Base-by-base conservation (phyloP, 495 filamentous ascomycete species). In the Tuber umbilicatum region DNA sequence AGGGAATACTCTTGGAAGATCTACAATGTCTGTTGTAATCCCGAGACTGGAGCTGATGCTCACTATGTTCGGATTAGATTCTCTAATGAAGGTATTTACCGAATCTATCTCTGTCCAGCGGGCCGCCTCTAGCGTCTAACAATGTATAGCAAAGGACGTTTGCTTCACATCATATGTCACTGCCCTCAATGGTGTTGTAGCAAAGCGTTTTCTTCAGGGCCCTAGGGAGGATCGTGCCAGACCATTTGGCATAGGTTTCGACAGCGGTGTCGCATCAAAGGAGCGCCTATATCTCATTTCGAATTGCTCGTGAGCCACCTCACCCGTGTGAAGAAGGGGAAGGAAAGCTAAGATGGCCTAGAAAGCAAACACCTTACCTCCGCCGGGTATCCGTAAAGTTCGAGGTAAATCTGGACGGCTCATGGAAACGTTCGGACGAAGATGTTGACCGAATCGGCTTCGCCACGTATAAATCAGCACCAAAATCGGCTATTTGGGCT, bases 251-350 rank as follows among this genome's bases (percentile, higher is more conserved):
- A 76, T 81, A 31, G 80, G 80, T 5, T 75, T 81, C 19, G 80
- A 81, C 68, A 72, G 73, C 27, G 79, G 80, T 23, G 79, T 81
- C 17, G 41, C 71, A 10, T 78, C 75, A 10, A 79, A 74, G 72
- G 79, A 81, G 41, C 79, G 76, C 1, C 78, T 81, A 67, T 81
- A 79, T 76, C 73, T 76, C 55, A 81, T 81, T 55, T 81, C 76
- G 0, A 79, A 81, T 37, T 81, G 80, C 72, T 80, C 80, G 5
- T 64, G 14, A 64, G 55, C 31, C 27, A 12, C 27, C 55, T 35
- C 27, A 31, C 55, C n/a, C 27, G 12, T 5, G 35, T 19, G 55
- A 64, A 35, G 27, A 14, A 35, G 27, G 55, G 55, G 31, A 17
- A 16, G 27, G 19, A 35, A 17, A 35, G 27, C 55, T 64, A 64